phyloP scores from a whole-genome alignment of 345 rosid genomes.

The Reutealis trisperma region DNA sequence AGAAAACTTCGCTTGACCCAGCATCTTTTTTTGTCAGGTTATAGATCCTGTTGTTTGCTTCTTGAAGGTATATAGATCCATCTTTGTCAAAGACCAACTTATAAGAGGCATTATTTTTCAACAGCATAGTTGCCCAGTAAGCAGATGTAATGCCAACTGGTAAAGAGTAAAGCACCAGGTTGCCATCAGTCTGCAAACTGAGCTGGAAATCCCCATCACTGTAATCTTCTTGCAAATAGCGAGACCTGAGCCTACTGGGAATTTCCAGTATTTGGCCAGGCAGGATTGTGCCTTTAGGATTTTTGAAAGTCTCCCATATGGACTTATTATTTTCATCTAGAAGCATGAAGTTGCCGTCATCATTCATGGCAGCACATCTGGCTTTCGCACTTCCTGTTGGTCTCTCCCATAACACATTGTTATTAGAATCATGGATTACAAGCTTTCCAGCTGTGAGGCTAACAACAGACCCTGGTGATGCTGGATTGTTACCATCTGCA shows the following conservation, averaged over 20 bases:
- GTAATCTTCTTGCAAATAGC: constrained; percentile 8
- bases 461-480: constrained; percentile 9
- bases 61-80: background rate
- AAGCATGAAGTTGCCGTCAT: constrained; percentile 19
- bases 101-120: background rate
- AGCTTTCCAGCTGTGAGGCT: background rate
- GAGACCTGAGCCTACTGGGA: constrained; percentile 5
- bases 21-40: background rate
- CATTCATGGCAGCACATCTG: background rate
- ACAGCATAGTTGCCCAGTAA: background rate
- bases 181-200: constrained; percentile 11
- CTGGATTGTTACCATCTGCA: constrained; percentile 18
- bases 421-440: background rate
- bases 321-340: background rate
- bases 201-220: constrained; percentile 32
- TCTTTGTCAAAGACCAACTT: background rate
- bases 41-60: background rate
- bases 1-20: background rate
- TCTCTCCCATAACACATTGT: background rate
- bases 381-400: too few species aligned
- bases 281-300: constrained; percentile 19
- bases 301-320: constrained; percentile 20
- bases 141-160: background rate
- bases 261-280: constrained; percentile 9
- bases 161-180: constrained; percentile 15